Conservation (phyloP, 805 yeast genomes). For the Debaryomyces tyrocola region DNA sequence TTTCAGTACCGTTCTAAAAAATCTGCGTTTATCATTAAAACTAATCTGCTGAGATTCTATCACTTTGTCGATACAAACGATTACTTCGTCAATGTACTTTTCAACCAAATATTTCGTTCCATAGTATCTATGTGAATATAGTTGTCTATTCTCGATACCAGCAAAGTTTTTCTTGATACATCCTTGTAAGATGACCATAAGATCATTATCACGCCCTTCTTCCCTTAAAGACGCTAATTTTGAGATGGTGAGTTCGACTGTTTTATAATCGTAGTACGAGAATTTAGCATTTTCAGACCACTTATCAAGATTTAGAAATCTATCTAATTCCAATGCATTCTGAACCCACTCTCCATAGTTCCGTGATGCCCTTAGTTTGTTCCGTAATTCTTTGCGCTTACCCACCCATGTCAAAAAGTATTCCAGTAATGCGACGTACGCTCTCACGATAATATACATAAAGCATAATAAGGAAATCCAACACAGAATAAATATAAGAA, state of each 20-base stretch:
- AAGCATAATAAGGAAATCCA: slow-evolving; percentile 57
- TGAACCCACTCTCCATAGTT: slow-evolving; percentile 62
- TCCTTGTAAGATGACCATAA: slow-evolving; percentile 58
- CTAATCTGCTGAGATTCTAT: slow-evolving; percentile 38
- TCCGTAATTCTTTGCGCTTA: slow-evolving; percentile 48
- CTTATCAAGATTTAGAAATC: slow-evolving; percentile 53
- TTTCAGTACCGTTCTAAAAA: slow-evolving; percentile 58
- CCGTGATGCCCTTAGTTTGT: slow-evolving; percentile 46
- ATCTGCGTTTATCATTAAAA: slow-evolving; percentile 41
- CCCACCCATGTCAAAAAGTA: slow-evolving; percentile 62
- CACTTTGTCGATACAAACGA: slow-evolving; percentile 45
- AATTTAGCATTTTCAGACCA: slow-evolving; percentile 66
- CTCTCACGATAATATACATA: slow-evolving; percentile 52
- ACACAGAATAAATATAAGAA: slow-evolving; percentile 47
- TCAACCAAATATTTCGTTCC: slow-evolving; percentile 68
- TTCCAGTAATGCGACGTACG: slow-evolving; percentile 65
- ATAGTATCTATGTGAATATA: slow-evolving; percentile 72
- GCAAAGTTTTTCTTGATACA: slow-evolving; percentile 75
- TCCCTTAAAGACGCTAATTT: slow-evolving; percentile 39
- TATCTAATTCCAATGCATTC: slow-evolving; percentile 59
- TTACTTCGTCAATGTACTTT: slow-evolving; percentile 54
- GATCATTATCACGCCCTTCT: slow-evolving; percentile 39
- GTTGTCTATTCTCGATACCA: slow-evolving; percentile 69
- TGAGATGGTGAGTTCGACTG: slow-evolving; percentile 49
- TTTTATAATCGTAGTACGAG: slow-evolving; percentile 66